Evolutionary conservation across 2,329 filamentous ascomycete genomes (phyloP), one percentile per base, ranked within the genome.

Genomic region (Sporothrix inflata): DNA sequence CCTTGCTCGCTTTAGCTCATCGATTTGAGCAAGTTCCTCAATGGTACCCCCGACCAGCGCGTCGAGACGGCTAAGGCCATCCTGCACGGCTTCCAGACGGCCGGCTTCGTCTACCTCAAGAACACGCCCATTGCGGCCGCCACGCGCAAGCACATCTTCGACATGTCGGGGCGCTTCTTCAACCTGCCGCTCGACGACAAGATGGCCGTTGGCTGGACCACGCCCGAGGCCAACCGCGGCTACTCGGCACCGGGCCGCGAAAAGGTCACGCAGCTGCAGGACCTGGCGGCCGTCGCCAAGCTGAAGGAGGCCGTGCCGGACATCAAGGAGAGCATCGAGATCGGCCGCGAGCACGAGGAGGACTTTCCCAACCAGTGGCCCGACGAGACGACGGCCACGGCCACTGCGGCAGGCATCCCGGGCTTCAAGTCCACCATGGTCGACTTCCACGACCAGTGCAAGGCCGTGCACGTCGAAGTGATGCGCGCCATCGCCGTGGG

Each of bases 71-170:
- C 94, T 27, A 82, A 89, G 70, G 88, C 91, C 53, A 90, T 97
- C 76, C 89, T 95, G 14, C 79, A 89, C 70, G 94, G 93, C 55
- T 97, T 98, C 83, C 92, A 94, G 77, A 91, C 88, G 1, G 92
- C 94, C 2, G 94, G 94, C 72, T 97, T 98, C 84, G 88, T 98
- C 78, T 97, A 97, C 82, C 88, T 97, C 51, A 90, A 90, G 77
- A 92, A 95, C 80, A 90, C 95, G 76, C 88, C 91, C 53, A 91
- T 97, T 73, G 82, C 89, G 0, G 77, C 87, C 3, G 82, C 86
- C 9, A 85, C 86, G 11, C 83, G 94, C 14, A 80, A 86, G 73
- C 81, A 86, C 72, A 86, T 91, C 73, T 97, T 96, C 79, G 79
- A 84, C 74, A 85, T 86, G 72, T 94, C 92, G 5, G 89, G 90